Conservation (phyloP, 2,329 filamentous ascomycete species). For the Apiospora marii region DNA sequence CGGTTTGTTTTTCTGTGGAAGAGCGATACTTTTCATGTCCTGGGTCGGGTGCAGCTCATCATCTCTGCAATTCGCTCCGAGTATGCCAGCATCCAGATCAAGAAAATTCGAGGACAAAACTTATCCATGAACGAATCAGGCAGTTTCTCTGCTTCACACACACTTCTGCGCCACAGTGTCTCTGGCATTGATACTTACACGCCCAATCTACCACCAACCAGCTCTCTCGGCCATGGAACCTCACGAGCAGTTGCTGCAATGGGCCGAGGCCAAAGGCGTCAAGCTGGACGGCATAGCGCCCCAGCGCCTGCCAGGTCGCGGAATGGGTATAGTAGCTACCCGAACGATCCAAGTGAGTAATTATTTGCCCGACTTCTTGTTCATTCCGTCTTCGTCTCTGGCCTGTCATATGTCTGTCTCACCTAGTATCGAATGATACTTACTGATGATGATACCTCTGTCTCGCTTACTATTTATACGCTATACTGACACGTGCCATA, state of each 20-base stretch:
- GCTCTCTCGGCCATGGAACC: background rate
- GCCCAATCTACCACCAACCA: background rate
- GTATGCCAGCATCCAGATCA: background rate
- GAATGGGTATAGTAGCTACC: conserved; percentile 80
- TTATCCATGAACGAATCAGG: background rate
- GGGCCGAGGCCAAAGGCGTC: conserved; percentile 72
- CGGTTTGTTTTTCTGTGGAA: background rate
- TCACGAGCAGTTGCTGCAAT: conserved; percentile 63
- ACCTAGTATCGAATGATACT: background rate
- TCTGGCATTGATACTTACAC: background rate
- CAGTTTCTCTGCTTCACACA: background rate
- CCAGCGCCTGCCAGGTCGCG: conserved; percentile 72
- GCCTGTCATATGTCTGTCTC: background rate
- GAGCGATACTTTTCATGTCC: background rate
- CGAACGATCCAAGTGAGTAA: conserved; percentile 67
- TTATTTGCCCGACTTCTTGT: background rate
- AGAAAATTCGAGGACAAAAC: too few species aligned
- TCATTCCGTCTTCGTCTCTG: background rate
- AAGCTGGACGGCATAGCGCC: conserved; percentile 72
- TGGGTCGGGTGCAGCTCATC: too few species aligned
- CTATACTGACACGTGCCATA: too few species aligned
- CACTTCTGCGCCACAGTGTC: background rate
- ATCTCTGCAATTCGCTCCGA: background rate
- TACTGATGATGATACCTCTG: too few species aligned
- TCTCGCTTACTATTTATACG: too few species aligned